A percentile compares a stretch with the other conserved stretches of the same genome.
Conservation (phyloP, 108 stramenopile species). For the Cafeteria roenbergensis region DNA sequence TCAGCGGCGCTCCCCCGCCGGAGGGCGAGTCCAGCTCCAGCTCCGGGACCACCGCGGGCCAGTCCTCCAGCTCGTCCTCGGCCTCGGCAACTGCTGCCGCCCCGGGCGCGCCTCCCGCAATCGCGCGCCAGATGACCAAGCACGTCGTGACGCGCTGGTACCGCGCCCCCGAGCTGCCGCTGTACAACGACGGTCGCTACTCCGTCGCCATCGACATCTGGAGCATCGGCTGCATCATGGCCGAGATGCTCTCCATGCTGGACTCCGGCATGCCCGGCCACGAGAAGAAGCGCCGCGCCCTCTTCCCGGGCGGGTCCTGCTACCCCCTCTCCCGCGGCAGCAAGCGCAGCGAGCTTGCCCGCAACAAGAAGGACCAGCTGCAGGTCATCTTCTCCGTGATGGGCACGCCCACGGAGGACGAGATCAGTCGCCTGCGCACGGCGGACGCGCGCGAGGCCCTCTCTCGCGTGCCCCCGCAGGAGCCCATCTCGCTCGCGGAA, state of each 20-base stretch:
- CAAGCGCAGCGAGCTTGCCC: background rate
- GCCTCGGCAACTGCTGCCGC: background rate
- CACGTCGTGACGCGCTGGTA: conserved; percentile 99
- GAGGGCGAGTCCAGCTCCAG: background rate
- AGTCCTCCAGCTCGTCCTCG: too few relatives aligned
- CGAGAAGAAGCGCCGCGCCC: background rate
- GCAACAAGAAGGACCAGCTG: conserved; percentile 32
- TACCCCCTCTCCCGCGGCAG: background rate
- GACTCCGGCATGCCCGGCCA: background rate
- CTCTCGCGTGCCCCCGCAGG: conserved; percentile 18
- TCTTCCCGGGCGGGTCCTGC: conserved; percentile 10
- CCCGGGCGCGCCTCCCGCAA: too few relatives aligned
- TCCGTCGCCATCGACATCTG: conserved; percentile 43
- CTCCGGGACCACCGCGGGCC: background rate
- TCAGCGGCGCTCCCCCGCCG: background rate
- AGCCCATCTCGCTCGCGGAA: conserved; percentile 18
- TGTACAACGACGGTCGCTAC: conserved; percentile 37
- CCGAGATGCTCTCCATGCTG: conserved; percentile 39
- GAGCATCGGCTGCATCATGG: conserved; percentile 85
- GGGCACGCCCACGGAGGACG: conserved; percentile 28
- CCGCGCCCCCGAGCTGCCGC: conserved; percentile 87
- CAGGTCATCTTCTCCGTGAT: conserved; percentile 51
- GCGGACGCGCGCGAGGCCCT: conserved; percentile 27
- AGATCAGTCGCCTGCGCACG: background rate
- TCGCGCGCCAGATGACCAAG: too few relatives aligned